These are phyloP conservation scores for Eragrostis tef DNA, from an alignment of 202 grass and related monocot genomes.

Conservation along the genomic window DNA sequence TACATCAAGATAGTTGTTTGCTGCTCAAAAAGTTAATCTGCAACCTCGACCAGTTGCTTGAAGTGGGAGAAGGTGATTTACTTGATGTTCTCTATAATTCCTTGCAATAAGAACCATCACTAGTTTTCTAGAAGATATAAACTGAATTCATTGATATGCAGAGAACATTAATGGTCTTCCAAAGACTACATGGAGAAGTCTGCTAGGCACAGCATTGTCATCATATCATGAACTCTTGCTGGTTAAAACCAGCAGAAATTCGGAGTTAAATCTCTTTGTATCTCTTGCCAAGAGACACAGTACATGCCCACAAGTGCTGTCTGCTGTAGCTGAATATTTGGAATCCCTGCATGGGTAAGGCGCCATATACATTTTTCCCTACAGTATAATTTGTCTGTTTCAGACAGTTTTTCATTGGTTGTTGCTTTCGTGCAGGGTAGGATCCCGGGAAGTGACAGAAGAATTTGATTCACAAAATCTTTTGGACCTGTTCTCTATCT, in stretches of 20 bases:
- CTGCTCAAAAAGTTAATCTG: slow-evolving; percentile 71
- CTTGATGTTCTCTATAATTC: slow-evolving; percentile 26
- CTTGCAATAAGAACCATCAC: slow-evolving; percentile 14
- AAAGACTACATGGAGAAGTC: slow-evolving; percentile 72
- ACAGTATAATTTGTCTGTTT: slow-evolving; percentile 4
- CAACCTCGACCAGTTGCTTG: slow-evolving; percentile 59
- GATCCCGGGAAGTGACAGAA: slow-evolving; percentile 43
- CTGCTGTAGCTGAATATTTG: slow-evolving; percentile 79
- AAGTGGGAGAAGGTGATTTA: slow-evolving; percentile 66
- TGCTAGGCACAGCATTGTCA: slow-evolving; percentile 73
- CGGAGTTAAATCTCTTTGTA: slow-evolving; percentile 64
- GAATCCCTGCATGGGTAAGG: slow-evolving; percentile 69
- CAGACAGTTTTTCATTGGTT: slow-evolving; percentile 28
- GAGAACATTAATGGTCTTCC: slow-evolving; percentile 64
- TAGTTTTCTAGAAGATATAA: slow-evolving; percentile 34
- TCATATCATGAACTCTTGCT: slow-evolving; percentile 67
- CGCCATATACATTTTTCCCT: background rate
- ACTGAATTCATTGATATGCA: slow-evolving; percentile 47
- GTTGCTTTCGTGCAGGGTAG: slow-evolving; percentile 43
- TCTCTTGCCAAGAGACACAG: slow-evolving; percentile 76
- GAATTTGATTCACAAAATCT: slow-evolving; percentile 62
- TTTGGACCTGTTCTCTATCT: slow-evolving; percentile 52
- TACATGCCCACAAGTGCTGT: slow-evolving; percentile 70
- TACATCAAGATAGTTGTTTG: slow-evolving; percentile 51
- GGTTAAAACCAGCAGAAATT: slow-evolving; percentile 41